These are phyloP conservation scores for Hanseniaspora uvarum DNA, from an alignment of 1,139 yeast species.

Conservation along the genomic window DNA sequence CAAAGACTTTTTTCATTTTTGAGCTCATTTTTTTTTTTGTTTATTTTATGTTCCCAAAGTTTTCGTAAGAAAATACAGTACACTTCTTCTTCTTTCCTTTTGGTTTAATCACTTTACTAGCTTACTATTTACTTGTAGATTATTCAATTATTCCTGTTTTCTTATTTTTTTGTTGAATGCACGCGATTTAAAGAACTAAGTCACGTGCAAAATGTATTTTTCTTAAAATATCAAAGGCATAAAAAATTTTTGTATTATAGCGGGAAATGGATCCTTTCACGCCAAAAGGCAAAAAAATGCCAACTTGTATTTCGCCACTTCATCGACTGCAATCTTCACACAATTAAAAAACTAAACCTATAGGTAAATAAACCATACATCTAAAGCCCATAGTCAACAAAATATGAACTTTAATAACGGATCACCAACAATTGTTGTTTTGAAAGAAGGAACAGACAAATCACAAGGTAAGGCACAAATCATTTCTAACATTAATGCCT, in stretches of 20 bases:
- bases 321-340: not conserved
- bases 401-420: conserved; percentile 79
- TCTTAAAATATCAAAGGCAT: not conserved
- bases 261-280: not conserved
- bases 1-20: not conserved
- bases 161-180: no score
- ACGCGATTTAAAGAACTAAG: no score
- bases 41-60: not conserved
- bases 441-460: conserved; percentile 94
- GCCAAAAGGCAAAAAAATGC: not conserved
- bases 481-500: conserved; percentile 88
- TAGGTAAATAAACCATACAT: not conserved
- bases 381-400: not conserved
- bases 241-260: not conserved
- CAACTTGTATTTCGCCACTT: not conserved
- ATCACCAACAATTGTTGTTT: conserved; percentile 92
- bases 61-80: not conserved
- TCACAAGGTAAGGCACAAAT: conserved; percentile 96
- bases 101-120: no score
- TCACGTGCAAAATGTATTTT: not conserved
- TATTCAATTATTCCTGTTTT: no score
- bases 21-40: not conserved
- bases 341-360: not conserved
- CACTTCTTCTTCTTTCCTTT: not conserved
- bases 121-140: no score